Evolutionary conservation across 1,284 basidiomycete genomes (phyloP).

Genomic region (Leccinum griseonigrum): DNA sequence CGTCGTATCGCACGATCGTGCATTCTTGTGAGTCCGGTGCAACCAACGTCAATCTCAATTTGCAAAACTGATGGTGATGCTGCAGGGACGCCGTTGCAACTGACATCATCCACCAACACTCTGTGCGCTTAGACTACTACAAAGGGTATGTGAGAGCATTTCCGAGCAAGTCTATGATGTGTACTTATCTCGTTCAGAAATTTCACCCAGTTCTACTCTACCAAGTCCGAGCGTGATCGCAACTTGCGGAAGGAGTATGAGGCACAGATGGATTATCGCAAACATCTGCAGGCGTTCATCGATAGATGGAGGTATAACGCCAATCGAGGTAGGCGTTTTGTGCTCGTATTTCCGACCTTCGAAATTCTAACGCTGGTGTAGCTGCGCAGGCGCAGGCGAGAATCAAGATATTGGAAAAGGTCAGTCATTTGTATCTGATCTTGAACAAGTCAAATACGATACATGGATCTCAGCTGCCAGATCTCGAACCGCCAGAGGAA

Average conservation of each 20-base stretch:
- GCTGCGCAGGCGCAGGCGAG: conserved; percentile 94
- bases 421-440: conserved; percentile 20
- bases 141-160: conserved; percentile 58
- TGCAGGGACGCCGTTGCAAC: conserved; percentile 88
- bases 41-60: background rate
- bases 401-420: conserved; percentile 98
- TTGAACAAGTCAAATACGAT: background rate
- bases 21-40: conserved; percentile 72
- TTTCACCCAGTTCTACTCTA: conserved; percentile 98
- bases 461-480: conserved; percentile 62
- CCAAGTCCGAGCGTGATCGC: conserved; percentile 91
- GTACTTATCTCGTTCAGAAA: conserved; percentile 57
- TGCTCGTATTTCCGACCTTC: background rate
- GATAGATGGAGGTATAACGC: conserved; percentile 96
- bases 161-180: background rate
- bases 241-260: conserved; percentile 95
- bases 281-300: conserved; percentile 96
- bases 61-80: background rate
- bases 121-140: conserved; percentile 91
- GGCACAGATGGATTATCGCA: conserved; percentile 91
- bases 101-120: conserved; percentile 97
- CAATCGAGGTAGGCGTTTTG: conserved; percentile 58
- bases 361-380: conserved; percentile 21
- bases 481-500: conserved; percentile 87
- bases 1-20: conserved; percentile 98